Evolutionary conservation across 495 filamentous ascomycete species (phyloP).

Genomic region (Cercophora samala): DNA sequence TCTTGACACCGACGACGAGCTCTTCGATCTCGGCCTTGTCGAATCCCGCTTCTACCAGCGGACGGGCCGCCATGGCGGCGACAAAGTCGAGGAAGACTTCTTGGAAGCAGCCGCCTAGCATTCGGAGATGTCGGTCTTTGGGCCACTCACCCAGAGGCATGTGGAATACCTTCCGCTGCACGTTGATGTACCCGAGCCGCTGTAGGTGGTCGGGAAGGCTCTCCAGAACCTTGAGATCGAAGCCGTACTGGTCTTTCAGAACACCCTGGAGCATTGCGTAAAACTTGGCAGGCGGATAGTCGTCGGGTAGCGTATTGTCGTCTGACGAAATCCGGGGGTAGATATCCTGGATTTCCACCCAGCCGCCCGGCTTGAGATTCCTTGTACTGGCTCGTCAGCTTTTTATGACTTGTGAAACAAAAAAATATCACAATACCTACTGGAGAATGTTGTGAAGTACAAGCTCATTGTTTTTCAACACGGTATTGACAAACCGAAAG

Average conservation of each 20-base stretch:
- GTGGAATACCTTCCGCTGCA: slow-evolving; percentile 51
- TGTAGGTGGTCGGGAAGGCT: slow-evolving; percentile 38
- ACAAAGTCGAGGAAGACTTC: slow-evolving; percentile 55
- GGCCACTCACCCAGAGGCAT: slow-evolving; percentile 63
- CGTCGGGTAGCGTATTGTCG: slow-evolving; percentile 47
- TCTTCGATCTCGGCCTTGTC: slow-evolving; percentile 39
- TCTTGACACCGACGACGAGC: slow-evolving; percentile 28
- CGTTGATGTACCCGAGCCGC: slow-evolving; percentile 51
- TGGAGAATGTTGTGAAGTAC: slow-evolving; percentile 36
- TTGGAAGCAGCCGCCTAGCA: slow-evolving; percentile 52
- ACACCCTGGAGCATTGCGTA: slow-evolving; percentile 32
- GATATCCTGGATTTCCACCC: slow-evolving; percentile 58
- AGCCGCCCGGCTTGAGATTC: slow-evolving; percentile 62
- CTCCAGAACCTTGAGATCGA: slow-evolving; percentile 42
- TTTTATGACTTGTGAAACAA: slow-evolving; percentile 8
- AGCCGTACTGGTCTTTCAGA: slow-evolving; percentile 39
- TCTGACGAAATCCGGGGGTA: slow-evolving; percentile 50
- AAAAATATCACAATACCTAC: slow-evolving; percentile 25
- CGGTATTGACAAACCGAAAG: slow-evolving; percentile 42
- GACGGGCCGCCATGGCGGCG: slow-evolving; percentile 51
- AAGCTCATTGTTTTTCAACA: slow-evolving; percentile 46
- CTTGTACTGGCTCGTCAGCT: slow-evolving; percentile 32
- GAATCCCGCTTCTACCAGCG: slow-evolving; percentile 50
- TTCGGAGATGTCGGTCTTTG: slow-evolving; percentile 51
- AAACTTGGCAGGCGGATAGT: slow-evolving; percentile 45